Evolutionary conservation across 2,329 filamentous ascomycete genomes (phyloP).

Genomic region (Ophiostoma himal-ulmi): DNA sequence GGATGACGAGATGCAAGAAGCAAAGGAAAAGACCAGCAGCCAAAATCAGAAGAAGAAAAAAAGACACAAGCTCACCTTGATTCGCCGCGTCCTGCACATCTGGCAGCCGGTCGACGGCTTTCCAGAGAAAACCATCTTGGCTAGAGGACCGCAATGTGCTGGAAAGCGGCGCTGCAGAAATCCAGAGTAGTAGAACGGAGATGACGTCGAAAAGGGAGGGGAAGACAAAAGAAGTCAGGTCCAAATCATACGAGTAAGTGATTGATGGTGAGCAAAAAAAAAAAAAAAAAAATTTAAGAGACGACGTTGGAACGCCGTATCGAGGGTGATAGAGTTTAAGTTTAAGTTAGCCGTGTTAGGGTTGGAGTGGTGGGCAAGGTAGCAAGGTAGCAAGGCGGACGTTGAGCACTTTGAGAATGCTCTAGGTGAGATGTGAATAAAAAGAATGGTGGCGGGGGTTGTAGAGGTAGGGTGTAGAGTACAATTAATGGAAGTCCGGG

Average conservation of each 20-base stretch:
- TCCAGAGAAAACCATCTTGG: constrained; percentile 57
- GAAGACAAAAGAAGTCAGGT: no score
- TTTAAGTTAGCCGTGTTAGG: neutral
- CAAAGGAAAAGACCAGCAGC: neutral
- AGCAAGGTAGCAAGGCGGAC: neutral
- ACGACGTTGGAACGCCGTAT: neutral
- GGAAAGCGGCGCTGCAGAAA: neutral
- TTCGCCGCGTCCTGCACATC: constrained; percentile 66
- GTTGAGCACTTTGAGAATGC: no score
- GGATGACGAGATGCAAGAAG: neutral
- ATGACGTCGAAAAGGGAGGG: neutral
- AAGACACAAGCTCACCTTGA: constrained; percentile 53
- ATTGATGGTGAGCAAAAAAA: no score
- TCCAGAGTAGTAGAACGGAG: neutral
- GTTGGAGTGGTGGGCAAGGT: neutral
- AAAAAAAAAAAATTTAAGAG: neutral
- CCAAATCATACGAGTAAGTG: no score
- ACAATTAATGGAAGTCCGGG: no score
- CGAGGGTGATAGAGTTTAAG: neutral
- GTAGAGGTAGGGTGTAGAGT: neutral
- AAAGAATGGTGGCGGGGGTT: no score
- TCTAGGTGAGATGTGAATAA: no score
- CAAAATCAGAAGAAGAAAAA: neutral
- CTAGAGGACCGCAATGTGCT: neutral
- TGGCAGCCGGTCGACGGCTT: constrained; percentile 65